These are phyloP conservation scores for Leccinum sublutescens DNA, from an alignment of 768 basidiomycete species.

Conservation along the genomic window DNA sequence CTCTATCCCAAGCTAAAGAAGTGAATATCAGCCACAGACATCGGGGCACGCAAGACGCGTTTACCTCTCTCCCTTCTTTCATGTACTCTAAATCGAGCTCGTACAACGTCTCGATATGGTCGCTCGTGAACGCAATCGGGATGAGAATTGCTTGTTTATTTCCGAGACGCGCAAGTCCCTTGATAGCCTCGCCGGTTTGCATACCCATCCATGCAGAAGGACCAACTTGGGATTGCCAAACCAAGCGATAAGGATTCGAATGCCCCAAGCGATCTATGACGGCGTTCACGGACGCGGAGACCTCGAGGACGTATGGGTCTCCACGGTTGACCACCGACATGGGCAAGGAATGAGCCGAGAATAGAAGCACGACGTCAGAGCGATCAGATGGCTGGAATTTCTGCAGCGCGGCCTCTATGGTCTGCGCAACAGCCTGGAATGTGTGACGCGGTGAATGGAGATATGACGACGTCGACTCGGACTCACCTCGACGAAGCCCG, in stretches of 20 bases:
- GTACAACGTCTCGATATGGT: conserved; percentile 98
- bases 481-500: conserved; percentile 89
- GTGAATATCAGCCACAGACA: background rate
- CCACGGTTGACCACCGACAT: conserved; percentile 99
- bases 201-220: conserved; percentile 98
- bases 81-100: conserved; percentile 94
- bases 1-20: conserved; percentile 82
- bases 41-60: conserved; percentile 17
- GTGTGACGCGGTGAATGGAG: background rate
- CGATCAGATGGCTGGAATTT: conserved; percentile 75
- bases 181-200: conserved; percentile 89
- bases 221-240: conserved; percentile 98
- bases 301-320: conserved; percentile 95
- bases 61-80: conserved; percentile 86
- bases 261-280: conserved; percentile 87
- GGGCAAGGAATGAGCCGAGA: conserved; percentile 96
- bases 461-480: background rate
- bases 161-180: conserved; percentile 77
- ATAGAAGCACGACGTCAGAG: conserved; percentile 77
- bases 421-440: conserved; percentile 82
- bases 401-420: conserved; percentile 76
- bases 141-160: conserved; percentile 79
- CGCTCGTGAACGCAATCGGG: conserved; percentile 97
- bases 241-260: conserved; percentile 85
- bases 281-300: conserved; percentile 88